Evolutionary conservation across 1,139 yeast genomes (phyloP).

Genomic region (Yamadazyma epiphylla): DNA sequence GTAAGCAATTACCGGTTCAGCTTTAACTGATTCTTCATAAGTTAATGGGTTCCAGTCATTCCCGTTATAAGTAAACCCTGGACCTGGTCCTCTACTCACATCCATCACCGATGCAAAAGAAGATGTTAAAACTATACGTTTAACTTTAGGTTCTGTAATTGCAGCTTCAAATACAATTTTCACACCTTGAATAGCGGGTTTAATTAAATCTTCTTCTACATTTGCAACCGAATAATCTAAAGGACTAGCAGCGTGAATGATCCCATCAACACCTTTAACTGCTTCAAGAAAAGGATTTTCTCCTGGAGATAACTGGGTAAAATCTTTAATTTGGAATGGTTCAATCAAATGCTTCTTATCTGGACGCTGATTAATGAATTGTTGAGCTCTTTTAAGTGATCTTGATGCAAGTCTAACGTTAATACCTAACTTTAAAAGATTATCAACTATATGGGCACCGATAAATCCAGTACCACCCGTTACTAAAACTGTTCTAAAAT

Average conservation of each 20-base stretch:
- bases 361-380: conserved; percentile 13
- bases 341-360: conserved; percentile 13
- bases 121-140: conserved; percentile 27
- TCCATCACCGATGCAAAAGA: conserved; percentile 22
- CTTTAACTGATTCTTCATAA: conserved; percentile 30
- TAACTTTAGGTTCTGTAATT: conserved; percentile 19
- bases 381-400: conserved; percentile 22
- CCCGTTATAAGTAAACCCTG: conserved; percentile 20
- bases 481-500: conserved; percentile 31
- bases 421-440: conserved; percentile 20
- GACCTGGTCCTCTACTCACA: conserved; percentile 13
- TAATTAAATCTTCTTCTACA: conserved; percentile 18
- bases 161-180: conserved; percentile 22
- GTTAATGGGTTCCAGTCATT: conserved; percentile 31
- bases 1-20: conserved; percentile 35
- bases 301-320: conserved; percentile 10
- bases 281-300: conserved; percentile 16
- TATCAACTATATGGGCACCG: conserved; percentile 37
- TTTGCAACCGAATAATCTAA: conserved; percentile 14
- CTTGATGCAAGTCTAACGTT: conserved; percentile 29
- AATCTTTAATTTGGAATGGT: conserved; percentile 15
- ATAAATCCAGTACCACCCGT: conserved; percentile 60
- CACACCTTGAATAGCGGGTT: conserved; percentile 22
- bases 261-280: conserved; percentile 16
- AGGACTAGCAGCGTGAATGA: conserved; percentile 19